Evolutionary conservation across 306 rosid species (phyloP).

Genomic region (Vigna angularis): DNA sequence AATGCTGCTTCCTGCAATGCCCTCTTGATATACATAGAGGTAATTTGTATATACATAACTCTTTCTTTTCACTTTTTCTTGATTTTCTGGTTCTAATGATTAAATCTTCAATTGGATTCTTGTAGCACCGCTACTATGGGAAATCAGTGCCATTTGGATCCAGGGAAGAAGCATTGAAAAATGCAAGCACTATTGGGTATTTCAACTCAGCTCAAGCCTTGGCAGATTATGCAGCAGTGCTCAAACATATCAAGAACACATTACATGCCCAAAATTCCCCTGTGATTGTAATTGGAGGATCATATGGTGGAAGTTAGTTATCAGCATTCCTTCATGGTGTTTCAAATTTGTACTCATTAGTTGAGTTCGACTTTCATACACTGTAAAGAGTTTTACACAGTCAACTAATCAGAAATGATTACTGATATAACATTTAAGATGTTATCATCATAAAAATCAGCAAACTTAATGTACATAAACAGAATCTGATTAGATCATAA

Average conservation of each 20-base stretch:
- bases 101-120: background rate
- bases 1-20: constrained; percentile 67
- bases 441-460: background rate
- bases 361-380: background rate
- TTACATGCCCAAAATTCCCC: constrained; percentile 58
- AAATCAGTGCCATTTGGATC: constrained; percentile 71
- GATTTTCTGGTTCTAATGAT: background rate
- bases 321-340: background rate
- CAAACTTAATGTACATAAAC: too few species aligned
- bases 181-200: constrained; percentile 63
- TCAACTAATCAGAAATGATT: background rate
- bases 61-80: background rate
- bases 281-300: constrained; percentile 70
- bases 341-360: background rate
- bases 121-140: constrained; percentile 75
- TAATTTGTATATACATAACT: background rate
- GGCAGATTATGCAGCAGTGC: constrained; percentile 69
- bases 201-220: constrained; percentile 80
- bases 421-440: background rate
- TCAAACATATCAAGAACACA: constrained; percentile 56
- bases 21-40: constrained; percentile 68
- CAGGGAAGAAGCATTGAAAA: constrained; percentile 61
- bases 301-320: constrained; percentile 81
- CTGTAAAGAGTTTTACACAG: background rate
- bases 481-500: too few species aligned